Base-by-base conservation (phyloP, 208 protist genomes). In the Vickermania ingenoplastis region DNA sequence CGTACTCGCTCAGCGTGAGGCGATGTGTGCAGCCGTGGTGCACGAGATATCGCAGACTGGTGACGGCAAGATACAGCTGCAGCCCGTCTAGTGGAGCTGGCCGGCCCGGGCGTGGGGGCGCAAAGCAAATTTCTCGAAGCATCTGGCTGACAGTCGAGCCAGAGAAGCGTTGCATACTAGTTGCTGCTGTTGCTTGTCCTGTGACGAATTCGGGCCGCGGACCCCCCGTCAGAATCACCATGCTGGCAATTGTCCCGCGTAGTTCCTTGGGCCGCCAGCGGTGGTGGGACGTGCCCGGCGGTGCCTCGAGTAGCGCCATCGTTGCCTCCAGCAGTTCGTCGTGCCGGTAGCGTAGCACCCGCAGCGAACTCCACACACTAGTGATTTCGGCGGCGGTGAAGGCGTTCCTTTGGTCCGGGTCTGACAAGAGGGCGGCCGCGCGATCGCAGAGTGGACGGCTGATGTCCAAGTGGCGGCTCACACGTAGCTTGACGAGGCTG, bases 301-400 rank as follows among this genome's bases (percentile, higher is more conserved):
- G 36, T n/a, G 11, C 11, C 17, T 45, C 36, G 13, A 81, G 54
- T 3, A 67, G 25, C 27, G 62, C 17, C 54, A 61, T 57, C n/a
- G 73, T 69, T 5, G 61, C 65, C 1, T 58, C 29, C 51, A 77
- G 52, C 27, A 86, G 50, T 14, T 22, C 63, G 3, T 72, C 63
- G 36, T 79, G 63, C 13, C 56, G 28, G 41, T 69, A 55, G 13
- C 61, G 54, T 31, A 86, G 57, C 24, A 63, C 68, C 1, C 81
- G 78, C 59, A 92, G 61, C 14, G 86, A 92, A 31, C 78, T 80
- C 73, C 77, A 83, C 63, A 73, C 62, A 66, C 86, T 92, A 17
- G 78, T 62, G 60, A 92, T 53, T 69, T 92, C 82, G 17, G 73
- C 54, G 2, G 77, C 69, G 25, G 59, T 76, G 60, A 89, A 92